Evolutionary conservation across 2,329 filamentous ascomycete species (phyloP).

Genomic region (Scedosporium aurantiacum): DNA sequence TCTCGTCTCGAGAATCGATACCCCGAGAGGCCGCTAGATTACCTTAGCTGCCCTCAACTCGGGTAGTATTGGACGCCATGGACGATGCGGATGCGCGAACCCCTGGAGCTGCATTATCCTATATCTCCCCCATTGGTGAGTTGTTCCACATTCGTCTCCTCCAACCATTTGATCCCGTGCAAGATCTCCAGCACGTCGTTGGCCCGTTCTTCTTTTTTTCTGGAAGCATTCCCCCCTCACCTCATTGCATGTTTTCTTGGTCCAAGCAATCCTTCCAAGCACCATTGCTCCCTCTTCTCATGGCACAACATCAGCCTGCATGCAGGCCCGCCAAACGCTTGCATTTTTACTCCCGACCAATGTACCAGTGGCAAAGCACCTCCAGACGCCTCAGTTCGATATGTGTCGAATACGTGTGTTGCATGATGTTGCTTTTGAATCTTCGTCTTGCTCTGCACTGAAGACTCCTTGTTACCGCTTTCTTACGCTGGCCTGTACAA

Average conservation of each 20-base stretch:
- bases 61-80: neutral
- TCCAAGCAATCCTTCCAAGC: neutral
- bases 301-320: constrained; percentile 4
- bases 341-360: neutral
- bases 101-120: constrained; percentile 32
- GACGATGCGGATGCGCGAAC: constrained; percentile 20
- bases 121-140: constrained; percentile 47
- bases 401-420: neutral
- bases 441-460: neutral
- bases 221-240: constrained; percentile 2
- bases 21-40: constrained; percentile 2
- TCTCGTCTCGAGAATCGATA: neutral
- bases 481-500: neutral
- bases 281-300: neutral
- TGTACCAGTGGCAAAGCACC: neutral
- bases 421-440: neutral
- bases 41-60: neutral
- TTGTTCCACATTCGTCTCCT: constrained; percentile 19
- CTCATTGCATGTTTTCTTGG: neutral
- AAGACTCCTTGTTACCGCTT: neutral
- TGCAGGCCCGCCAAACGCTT: neutral
- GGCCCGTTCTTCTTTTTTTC: constrained; percentile 19
- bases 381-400: neutral
- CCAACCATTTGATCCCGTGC: constrained; percentile 41
- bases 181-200: constrained; percentile 30